Evolutionary conservation across 352 stramenopile species (phyloP).

Genomic region (Lagenidium giganteum): DNA sequence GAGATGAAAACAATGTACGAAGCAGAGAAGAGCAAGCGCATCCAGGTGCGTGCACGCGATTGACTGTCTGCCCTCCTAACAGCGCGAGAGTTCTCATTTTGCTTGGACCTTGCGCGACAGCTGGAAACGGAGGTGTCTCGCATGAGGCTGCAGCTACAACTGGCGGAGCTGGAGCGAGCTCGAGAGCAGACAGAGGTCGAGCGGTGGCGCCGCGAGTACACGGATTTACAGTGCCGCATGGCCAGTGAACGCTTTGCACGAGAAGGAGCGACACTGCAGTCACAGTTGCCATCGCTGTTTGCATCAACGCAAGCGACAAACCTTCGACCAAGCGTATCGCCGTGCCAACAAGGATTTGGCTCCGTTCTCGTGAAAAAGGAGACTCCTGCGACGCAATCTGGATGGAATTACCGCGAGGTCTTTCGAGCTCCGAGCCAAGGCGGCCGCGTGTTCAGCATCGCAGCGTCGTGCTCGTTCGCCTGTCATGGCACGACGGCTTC

Average conservation of each 20-base stretch:
- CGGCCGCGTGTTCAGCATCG: not conserved
- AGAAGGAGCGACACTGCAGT: not conserved
- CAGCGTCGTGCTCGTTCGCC: not conserved
- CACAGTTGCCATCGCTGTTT: not conserved
- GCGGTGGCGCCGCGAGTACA: constrained; percentile 24
- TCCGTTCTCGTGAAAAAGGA: not conserved
- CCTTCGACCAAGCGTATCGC: not conserved
- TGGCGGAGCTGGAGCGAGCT: constrained; percentile 15
- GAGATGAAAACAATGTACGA: constrained; percentile 55
- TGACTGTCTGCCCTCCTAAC: too few species aligned
- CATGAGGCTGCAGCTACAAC: constrained; percentile 32
- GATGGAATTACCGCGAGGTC: not conserved
- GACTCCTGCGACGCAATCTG: too few species aligned
- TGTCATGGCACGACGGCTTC: not conserved
- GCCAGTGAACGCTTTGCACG: constrained; percentile 15
- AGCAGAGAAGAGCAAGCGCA: constrained; percentile 38
- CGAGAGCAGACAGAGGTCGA: constrained; percentile 18
- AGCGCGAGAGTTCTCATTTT: too few species aligned
- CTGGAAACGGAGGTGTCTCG: constrained; percentile 42
- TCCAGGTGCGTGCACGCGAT: constrained; percentile 17
- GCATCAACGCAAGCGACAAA: not conserved
- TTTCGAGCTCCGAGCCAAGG: not conserved
- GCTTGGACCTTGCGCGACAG: too few species aligned
- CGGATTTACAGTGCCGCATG: constrained; percentile 18
- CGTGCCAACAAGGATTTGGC: not conserved